A percentile compares a stretch with the other conserved stretches of the same genome.
phyloP scores from a whole-genome alignment of 2,329 filamentous ascomycete genomes.

The Apiospora sp. region DNA sequence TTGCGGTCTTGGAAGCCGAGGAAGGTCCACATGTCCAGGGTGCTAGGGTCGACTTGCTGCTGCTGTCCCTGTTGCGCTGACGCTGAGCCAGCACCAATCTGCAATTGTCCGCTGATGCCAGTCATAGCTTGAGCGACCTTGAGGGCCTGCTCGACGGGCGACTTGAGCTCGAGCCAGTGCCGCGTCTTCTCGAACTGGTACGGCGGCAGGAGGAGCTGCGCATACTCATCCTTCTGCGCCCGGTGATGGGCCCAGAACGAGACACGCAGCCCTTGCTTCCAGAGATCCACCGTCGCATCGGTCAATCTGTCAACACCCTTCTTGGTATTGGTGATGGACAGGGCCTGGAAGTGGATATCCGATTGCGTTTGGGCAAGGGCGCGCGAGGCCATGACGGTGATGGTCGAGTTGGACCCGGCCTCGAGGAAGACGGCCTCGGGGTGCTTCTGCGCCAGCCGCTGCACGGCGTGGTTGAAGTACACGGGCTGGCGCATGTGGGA shows the following conservation, averaged over 20 bases:
- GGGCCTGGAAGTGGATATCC: slow-evolving; percentile 32
- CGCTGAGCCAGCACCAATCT: no score
- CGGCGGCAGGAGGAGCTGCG: slow-evolving; percentile 44
- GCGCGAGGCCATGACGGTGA: slow-evolving; percentile 43
- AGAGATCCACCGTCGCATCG: slow-evolving; percentile 44
- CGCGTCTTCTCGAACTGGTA: slow-evolving; percentile 52
- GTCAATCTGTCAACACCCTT: slow-evolving; percentile 33
- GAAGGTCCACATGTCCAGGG: slow-evolving; percentile 33
- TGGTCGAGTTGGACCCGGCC: slow-evolving; percentile 43
- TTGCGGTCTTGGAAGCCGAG: slow-evolving; percentile 36
- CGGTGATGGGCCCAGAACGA: slow-evolving; percentile 49
- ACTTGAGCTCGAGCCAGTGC: slow-evolving; percentile 49
- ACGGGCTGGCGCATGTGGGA: slow-evolving; percentile 45
- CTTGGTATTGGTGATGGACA: slow-evolving; percentile 35
- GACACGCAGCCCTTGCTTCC: slow-evolving; percentile 47
- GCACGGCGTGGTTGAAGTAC: slow-evolving; percentile 42
- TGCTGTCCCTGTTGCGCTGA: no score
- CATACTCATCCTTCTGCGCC: slow-evolving; percentile 36
- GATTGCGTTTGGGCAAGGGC: slow-evolving; percentile 32
- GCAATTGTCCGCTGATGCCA: no score
- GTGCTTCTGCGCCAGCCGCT: slow-evolving; percentile 35
- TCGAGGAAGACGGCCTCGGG: slow-evolving; percentile 43
- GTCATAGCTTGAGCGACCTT: slow-evolving; percentile 25
- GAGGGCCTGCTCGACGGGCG: slow-evolving; percentile 23
- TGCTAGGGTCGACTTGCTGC: no score